Conservation (phyloP, 768 basidiomycete genomes). For the Lentinula lateritia region DNA sequence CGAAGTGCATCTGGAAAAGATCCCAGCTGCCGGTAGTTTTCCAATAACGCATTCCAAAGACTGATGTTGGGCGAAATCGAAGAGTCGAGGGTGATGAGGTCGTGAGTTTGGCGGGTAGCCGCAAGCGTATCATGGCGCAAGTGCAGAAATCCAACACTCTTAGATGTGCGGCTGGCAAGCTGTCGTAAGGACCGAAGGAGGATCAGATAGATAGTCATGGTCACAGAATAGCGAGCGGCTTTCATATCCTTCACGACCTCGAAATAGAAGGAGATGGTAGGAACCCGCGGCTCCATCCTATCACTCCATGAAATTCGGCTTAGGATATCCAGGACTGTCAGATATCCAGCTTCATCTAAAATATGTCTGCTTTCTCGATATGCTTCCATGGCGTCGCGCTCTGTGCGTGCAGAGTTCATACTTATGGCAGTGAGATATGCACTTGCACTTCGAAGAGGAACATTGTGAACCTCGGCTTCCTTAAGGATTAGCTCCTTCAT, state of each 20-base stretch:
- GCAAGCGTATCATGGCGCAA: not conserved
- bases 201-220: conserved; percentile 59
- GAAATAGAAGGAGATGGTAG: conserved; percentile 56
- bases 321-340: conserved; percentile 59
- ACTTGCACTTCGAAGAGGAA: conserved; percentile 40
- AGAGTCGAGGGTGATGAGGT: conserved; percentile 73
- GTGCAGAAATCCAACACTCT: conserved; percentile 1
- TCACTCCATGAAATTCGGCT: conserved; percentile 50
- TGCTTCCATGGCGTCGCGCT: conserved; percentile 51
- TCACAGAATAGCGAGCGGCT: conserved; percentile 49
- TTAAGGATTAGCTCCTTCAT: conserved; percentile 47
- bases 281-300: conserved; percentile 24
- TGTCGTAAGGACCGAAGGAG: conserved; percentile 52
- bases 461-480: conserved; percentile 55
- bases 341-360: conserved; percentile 57
- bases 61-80: conserved; percentile 64
- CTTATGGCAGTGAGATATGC: conserved; percentile 55
- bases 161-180: conserved; percentile 25
- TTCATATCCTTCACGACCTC: conserved; percentile 81
- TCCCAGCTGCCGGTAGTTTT: conserved; percentile 78
- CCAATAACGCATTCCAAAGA: conserved; percentile 84
- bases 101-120: conserved; percentile 58
- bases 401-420: conserved; percentile 54
- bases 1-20: conserved; percentile 67
- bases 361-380: conserved; percentile 43